phyloP scores from a whole-genome alignment of 768 basidiomycete genomes.

The Rubroboletus pulcherrimus region DNA sequence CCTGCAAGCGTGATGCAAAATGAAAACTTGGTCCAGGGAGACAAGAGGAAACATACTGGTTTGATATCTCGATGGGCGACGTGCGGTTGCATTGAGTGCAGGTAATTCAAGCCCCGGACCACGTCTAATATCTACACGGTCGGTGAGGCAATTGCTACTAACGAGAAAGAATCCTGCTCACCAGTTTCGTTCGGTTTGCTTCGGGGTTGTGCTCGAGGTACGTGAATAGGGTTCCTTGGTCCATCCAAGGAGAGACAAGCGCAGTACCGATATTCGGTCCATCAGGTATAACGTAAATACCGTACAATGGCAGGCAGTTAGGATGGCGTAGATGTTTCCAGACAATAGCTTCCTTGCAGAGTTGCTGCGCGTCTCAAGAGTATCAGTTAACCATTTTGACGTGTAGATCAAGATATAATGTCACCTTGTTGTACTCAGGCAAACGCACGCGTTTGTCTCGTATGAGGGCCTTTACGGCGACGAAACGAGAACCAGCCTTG shows the following conservation, averaged over 20 bases:
- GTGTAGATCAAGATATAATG: background rate
- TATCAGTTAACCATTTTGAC: background rate
- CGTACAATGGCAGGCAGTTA: slow-evolving; percentile 36
- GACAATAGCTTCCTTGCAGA: slow-evolving; percentile 31
- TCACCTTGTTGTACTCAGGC: slow-evolving; percentile 19
- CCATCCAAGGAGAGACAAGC: slow-evolving; percentile 42
- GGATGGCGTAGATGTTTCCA: slow-evolving; percentile 35
- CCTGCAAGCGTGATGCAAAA: slow-evolving; percentile 28
- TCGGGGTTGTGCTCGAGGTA: slow-evolving; percentile 28
- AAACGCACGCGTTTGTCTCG: background rate
- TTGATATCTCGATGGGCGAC: slow-evolving; percentile 33
- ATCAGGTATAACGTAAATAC: slow-evolving; percentile 22
- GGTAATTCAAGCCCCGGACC: slow-evolving; percentile 39
- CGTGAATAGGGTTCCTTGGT: slow-evolving; percentile 27
- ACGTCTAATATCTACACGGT: slow-evolving; percentile 39
- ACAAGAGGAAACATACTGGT: slow-evolving; percentile 20
- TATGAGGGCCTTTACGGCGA: slow-evolving; percentile 27
- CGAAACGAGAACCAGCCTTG: slow-evolving; percentile 14
- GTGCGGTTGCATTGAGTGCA: slow-evolving; percentile 39
- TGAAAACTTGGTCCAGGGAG: background rate
- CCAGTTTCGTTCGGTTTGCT: slow-evolving; percentile 29
- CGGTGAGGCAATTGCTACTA: background rate
- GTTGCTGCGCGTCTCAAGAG: slow-evolving; percentile 8
- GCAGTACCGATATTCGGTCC: slow-evolving; percentile 15
- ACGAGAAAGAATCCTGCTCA: slow-evolving; percentile 17